A percentile compares a stretch with the other conserved stretches of the same genome.
Evolutionary conservation across 2,329 filamentous ascomycete genomes (phyloP).

Genomic region (Grosmannia huntii): DNA sequence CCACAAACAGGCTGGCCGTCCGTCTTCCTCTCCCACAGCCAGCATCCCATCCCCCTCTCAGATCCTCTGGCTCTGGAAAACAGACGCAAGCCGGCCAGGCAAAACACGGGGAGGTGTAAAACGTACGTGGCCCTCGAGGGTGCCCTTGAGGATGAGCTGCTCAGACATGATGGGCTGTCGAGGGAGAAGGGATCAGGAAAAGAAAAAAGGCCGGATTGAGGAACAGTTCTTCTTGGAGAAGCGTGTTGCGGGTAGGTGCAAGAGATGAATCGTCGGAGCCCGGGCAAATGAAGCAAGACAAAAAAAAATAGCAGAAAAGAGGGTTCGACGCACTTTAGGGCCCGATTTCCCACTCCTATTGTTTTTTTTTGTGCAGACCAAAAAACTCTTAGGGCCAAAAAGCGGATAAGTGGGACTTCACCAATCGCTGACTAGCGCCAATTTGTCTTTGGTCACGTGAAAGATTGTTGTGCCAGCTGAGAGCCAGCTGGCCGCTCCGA

Average conservation of each 20-base stretch:
- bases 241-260: background rate
- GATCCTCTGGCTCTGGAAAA: background rate
- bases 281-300: background rate
- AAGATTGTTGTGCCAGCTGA: background rate
- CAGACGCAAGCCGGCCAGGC: background rate
- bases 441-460: background rate
- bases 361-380: slow-evolving; percentile 11
- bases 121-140: slow-evolving; percentile 90
- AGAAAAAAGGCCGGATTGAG: background rate
- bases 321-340: slow-evolving; percentile 1
- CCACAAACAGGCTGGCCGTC: background rate
- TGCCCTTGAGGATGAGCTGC: slow-evolving; percentile 91
- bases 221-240: slow-evolving; percentile 1
- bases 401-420: slow-evolving; percentile 7
- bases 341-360: background rate
- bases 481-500: background rate
- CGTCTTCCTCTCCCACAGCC: background rate
- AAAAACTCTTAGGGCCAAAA: slow-evolving; percentile 15
- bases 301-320: slow-evolving; percentile 2
- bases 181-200: slow-evolving; percentile 13
- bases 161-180: slow-evolving; percentile 55
- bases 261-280: background rate
- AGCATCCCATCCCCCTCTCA: background rate
- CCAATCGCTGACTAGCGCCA: slow-evolving; percentile 14
- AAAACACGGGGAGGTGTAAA: slow-evolving; percentile 9